Percentiles rank a stretch among this genome's conserved stretches.
phyloP scores from a whole-genome alignment of 352 stramenopile genomes.

The Pythium vanterpoolii region DNA sequence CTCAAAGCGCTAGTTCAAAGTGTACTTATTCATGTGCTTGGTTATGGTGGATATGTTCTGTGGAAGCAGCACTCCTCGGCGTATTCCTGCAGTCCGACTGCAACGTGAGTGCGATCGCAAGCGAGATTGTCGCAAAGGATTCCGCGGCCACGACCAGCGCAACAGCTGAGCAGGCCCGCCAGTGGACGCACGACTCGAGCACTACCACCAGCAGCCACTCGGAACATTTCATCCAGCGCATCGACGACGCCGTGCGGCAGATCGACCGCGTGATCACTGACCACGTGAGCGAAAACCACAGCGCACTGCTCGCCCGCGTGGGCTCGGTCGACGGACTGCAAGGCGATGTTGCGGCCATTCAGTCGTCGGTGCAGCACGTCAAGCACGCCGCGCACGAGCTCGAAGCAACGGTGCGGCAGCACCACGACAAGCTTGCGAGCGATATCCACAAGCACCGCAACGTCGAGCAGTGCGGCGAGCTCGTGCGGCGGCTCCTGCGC shows the following conservation, averaged over 20 bases:
- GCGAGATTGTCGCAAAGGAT: slow-evolving; percentile 66
- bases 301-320: slow-evolving; percentile 61
- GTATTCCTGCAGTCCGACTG: slow-evolving; percentile 74
- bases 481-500: slow-evolving; percentile 67
- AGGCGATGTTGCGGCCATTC: slow-evolving; percentile 45
- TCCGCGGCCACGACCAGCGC: slow-evolving; percentile 32
- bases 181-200: not conserved
- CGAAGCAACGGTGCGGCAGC: slow-evolving; percentile 46
- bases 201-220: slow-evolving; percentile 44
- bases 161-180: slow-evolving; percentile 15
- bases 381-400: slow-evolving; percentile 62
- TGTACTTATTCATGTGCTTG: not conserved
- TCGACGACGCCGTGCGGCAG: slow-evolving; percentile 57
- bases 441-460: slow-evolving; percentile 78
- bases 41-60: not conserved
- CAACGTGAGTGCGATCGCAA: slow-evolving; percentile 77
- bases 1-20: not conserved
- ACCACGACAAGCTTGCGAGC: slow-evolving; percentile 53
- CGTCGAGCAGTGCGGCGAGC: slow-evolving; percentile 67
- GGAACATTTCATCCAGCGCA: slow-evolving; percentile 69
- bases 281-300: slow-evolving; percentile 76
- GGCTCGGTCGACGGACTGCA: slow-evolving; percentile 79
- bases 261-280: slow-evolving; percentile 80
- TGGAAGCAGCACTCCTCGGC: slow-evolving; percentile 50
- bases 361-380: slow-evolving; percentile 60